phyloP scores from a whole-genome alignment of 2,329 filamentous ascomycete species.

The Grosmannia clavigera region DNA sequence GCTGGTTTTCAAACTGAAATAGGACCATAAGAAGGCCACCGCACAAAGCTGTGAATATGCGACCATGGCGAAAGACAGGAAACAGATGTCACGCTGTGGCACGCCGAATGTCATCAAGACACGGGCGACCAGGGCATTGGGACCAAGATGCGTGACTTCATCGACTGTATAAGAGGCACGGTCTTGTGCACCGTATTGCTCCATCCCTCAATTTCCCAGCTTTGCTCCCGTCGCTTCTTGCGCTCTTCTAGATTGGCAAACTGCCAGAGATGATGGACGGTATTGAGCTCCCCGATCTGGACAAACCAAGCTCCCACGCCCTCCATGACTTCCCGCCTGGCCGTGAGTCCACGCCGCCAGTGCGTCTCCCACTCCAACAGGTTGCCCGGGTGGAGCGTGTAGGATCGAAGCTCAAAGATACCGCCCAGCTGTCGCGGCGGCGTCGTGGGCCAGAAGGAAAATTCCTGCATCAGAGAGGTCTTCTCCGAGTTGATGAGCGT shows the following conservation, averaged over 20 bases:
- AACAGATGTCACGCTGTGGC: no score
- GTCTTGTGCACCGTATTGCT: slow-evolving; percentile 97
- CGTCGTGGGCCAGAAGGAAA: slow-evolving; percentile 97
- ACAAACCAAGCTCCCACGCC: slow-evolving; percentile 98
- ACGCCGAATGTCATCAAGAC: slow-evolving; percentile 34
- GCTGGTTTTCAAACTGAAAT: background rate
- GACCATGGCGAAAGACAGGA: background rate
- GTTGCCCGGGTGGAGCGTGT: slow-evolving; percentile 91
- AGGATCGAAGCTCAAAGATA: slow-evolving; percentile 90
- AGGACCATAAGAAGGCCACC: background rate
- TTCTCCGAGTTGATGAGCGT: slow-evolving; percentile 73
- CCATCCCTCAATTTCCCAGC: slow-evolving; percentile 93
- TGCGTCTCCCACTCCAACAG: slow-evolving; percentile 98
- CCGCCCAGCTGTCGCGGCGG: slow-evolving; percentile 81
- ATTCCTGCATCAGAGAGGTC: slow-evolving; percentile 95
- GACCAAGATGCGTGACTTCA: slow-evolving; percentile 89
- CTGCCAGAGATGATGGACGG: slow-evolving; percentile 96
- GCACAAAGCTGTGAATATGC: background rate
- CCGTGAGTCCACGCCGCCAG: slow-evolving; percentile 85
- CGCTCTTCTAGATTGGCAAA: slow-evolving; percentile 95
- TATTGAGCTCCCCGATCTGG: slow-evolving; percentile 94
- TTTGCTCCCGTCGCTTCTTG: slow-evolving; percentile 80
- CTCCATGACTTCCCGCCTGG: slow-evolving; percentile 93
- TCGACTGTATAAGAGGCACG: slow-evolving; percentile 87
- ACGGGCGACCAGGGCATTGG: slow-evolving; percentile 97